Percentiles rank a stretch among this genome's conserved stretches.
phyloP scores from a whole-genome alignment of 192 early-diverging fungal genomes.

The Dispira simplex region DNA sequence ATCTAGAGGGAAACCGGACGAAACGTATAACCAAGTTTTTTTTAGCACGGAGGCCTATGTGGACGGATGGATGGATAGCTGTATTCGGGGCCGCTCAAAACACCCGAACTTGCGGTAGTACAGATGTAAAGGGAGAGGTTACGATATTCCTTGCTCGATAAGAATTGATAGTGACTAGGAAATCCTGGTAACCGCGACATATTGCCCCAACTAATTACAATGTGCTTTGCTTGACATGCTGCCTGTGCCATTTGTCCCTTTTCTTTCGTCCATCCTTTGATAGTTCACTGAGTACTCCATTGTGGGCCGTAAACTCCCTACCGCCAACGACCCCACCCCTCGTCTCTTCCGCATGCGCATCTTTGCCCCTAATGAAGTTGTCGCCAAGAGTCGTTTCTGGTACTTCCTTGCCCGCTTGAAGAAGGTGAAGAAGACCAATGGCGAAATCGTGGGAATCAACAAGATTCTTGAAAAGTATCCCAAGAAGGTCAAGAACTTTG shows the following conservation, averaged over 20 bases:
- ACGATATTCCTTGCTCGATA: not conserved
- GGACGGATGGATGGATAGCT: conserved; percentile 6
- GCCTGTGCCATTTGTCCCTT: not conserved
- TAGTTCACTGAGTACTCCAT: conserved; percentile 52
- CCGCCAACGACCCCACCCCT: conserved; percentile 79
- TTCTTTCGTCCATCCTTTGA: not conserved
- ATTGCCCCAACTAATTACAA: not conserved
- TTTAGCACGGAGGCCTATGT: not conserved
- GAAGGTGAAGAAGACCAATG: conserved; percentile 98
- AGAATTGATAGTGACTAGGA: not conserved
- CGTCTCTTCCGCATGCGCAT: conserved; percentile 98
- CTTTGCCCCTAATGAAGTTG: conserved; percentile 96
- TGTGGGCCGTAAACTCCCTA: conserved; percentile 89
- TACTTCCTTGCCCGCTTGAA: conserved; percentile 98
- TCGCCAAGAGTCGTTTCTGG: conserved; percentile 99
- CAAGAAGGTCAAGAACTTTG: conserved; percentile 89
- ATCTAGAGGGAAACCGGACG: not conserved
- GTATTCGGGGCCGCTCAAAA: not conserved
- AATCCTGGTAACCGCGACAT: not conserved
- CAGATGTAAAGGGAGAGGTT: not conserved
- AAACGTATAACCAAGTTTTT: not conserved
- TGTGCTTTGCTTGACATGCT: not conserved
- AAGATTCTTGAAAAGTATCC: conserved; percentile 95
- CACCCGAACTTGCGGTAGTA: not conserved
- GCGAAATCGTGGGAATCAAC: conserved; percentile 96